These are phyloP conservation scores for Talinum fruticosum DNA, from an alignment of 148 eudicot genomes.

Conservation along the genomic window DNA sequence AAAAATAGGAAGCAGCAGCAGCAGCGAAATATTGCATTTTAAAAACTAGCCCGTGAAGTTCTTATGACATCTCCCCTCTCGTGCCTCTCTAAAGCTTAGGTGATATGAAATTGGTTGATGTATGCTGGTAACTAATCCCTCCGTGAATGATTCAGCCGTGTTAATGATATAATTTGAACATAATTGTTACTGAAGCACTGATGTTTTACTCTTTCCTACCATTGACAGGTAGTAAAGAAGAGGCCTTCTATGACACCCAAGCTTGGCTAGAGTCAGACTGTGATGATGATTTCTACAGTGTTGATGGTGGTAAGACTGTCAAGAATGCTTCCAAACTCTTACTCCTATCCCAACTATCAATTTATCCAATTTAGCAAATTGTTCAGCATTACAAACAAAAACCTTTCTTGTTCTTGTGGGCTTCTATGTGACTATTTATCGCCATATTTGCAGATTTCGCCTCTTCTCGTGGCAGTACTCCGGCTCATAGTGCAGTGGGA, in stretches of 20 bases:
- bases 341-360: neutral
- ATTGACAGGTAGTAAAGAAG: conserved; percentile 76
- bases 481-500: conserved; percentile 50
- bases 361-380: neutral
- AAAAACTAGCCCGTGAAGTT: neutral
- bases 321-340: neutral
- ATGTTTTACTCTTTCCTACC: neutral
- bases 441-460: conserved; percentile 61
- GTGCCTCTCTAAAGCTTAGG: neutral
- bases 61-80: neutral
- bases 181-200: neutral
- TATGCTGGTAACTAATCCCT: neutral
- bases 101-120: no score
- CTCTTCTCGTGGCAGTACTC: conserved; percentile 75
- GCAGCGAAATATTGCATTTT: neutral
- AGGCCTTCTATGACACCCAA: conserved; percentile 71
- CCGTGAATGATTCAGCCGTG: neutral
- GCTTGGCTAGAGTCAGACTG: conserved; percentile 86
- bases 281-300: conserved; percentile 82
- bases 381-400: neutral
- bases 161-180: neutral
- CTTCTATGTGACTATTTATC: neutral
- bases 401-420: neutral
- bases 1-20: neutral
- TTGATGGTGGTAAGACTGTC: conserved; percentile 61